A percentile compares a stretch with the other conserved stretches of the same genome.
These are phyloP conservation scores for Casuarina glauca DNA, from an alignment of 306 rosid genomes.

Conservation along the genomic window DNA sequence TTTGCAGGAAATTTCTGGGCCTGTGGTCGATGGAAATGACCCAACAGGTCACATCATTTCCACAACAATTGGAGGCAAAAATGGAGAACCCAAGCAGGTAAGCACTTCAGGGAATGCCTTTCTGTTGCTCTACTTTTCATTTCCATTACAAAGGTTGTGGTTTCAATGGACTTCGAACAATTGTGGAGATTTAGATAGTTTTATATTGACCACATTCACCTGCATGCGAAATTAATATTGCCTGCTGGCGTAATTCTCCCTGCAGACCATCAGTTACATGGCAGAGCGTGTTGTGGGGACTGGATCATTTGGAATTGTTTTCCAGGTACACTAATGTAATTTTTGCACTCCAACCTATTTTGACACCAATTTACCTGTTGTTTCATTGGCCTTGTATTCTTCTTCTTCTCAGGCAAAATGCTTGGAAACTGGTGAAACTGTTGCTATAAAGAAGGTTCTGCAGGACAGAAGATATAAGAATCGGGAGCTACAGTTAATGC, in stretches of 20 bases:
- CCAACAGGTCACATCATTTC: conserved; percentile 94
- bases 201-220: neutral
- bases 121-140: neutral
- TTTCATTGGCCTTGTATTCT: conserved; percentile 7
- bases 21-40: conserved; percentile 76
- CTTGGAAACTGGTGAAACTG: conserved; percentile 91
- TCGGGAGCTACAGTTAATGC: conserved; percentile 93
- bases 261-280: conserved; percentile 96
- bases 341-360: conserved; percentile 9
- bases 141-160: conserved; percentile 8
- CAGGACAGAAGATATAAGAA: conserved; percentile 91
- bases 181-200: conserved; percentile 7
- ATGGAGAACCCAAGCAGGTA: conserved; percentile 97
- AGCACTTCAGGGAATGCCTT: conserved; percentile 15
- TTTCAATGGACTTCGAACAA: neutral
- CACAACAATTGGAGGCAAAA: conserved; percentile 93
- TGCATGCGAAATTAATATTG: conserved; percentile 31
- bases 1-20: conserved; percentile 76
- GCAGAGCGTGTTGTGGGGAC: conserved; percentile 93
- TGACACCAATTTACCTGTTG: neutral
- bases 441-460: conserved; percentile 91
- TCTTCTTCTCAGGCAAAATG: conserved; percentile 70
- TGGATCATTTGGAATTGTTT: conserved; percentile 94
- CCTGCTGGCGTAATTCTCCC: conserved; percentile 23
- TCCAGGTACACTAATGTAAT: conserved; percentile 60